Evolutionary conservation across 1,139 yeast genomes (phyloP).

Genomic region (Candida pseudocylindracea): DNA sequence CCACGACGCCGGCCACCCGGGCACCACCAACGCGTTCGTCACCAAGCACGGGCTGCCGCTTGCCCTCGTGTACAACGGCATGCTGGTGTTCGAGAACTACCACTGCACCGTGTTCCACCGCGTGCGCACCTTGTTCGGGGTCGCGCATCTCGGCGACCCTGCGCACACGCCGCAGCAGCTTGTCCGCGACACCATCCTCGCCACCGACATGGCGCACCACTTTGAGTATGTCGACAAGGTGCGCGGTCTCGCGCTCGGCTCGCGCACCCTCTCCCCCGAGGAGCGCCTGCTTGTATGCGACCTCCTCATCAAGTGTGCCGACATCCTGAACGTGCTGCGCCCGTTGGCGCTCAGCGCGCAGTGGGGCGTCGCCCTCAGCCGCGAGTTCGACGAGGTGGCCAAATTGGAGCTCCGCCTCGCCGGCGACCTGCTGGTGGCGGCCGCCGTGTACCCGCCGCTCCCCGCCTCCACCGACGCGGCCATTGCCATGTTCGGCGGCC

Average conservation of each 20-base stretch:
- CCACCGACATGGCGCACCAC: constrained; percentile 93
- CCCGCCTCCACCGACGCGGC: constrained; percentile 14
- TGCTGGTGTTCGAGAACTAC: constrained; percentile 63
- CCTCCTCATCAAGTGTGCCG: constrained; percentile 75
- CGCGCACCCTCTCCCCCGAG: constrained; percentile 17
- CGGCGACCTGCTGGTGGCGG: neutral
- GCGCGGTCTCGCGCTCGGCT: constrained; percentile 8
- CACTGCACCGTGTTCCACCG: constrained; percentile 44
- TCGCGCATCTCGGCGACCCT: constrained; percentile 2
- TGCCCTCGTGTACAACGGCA: constrained; percentile 34
- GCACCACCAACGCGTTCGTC: constrained; percentile 65
- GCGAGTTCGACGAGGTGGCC: constrained; percentile 57
- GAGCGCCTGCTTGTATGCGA: constrained; percentile 12
- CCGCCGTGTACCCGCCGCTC: constrained; percentile 7
- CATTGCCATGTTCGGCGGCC: constrained; percentile 19
- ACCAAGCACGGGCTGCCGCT: constrained; percentile 41
- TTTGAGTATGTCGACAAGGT: constrained; percentile 41
- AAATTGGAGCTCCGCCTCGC: constrained; percentile 11
- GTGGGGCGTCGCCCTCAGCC: constrained; percentile 65
- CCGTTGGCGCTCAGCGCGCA: constrained; percentile 54
- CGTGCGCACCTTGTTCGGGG: constrained; percentile 25
- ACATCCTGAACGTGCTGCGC: constrained; percentile 78
- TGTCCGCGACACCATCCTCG: constrained; percentile 31
- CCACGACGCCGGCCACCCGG: constrained; percentile 95
- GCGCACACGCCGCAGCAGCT: constrained; percentile 36